phyloP scores from a whole-genome alignment of 2,329 filamentous ascomycete species.

The Septoria petroselini region DNA sequence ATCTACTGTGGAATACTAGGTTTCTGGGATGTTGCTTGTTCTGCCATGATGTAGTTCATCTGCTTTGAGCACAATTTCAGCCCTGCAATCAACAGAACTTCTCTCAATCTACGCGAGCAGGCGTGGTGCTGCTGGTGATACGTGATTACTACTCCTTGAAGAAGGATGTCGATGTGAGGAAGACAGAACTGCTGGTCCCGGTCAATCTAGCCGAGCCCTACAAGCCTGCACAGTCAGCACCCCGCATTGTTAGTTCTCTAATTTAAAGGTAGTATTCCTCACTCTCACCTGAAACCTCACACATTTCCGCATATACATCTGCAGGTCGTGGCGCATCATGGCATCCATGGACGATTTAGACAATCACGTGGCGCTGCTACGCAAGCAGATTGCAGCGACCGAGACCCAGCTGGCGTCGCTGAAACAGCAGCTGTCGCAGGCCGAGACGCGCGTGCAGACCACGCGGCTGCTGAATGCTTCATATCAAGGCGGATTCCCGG shows the following conservation, averaged over 20 bases:
- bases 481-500: constrained; percentile 42
- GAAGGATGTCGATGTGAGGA: no score
- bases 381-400: constrained; percentile 43
- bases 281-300: neutral
- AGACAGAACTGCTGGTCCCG: no score
- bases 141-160: no score
- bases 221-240: no score
- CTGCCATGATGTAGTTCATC: neutral
- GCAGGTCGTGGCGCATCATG: constrained; percentile 2
- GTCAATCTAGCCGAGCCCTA: no score
- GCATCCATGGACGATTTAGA: constrained; percentile 21
- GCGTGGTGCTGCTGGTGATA: no score
- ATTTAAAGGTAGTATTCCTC: neutral
- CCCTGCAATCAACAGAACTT: no score
- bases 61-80: no score
- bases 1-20: no score
- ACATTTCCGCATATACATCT: neutral
- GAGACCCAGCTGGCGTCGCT: constrained; percentile 44
- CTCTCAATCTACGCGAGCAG: no score
- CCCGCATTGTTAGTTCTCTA: no score
- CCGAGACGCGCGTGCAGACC: constrained; percentile 37
- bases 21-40: constrained; percentile 10
- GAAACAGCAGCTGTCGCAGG: constrained; percentile 43
- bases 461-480: constrained; percentile 31
- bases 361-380: constrained; percentile 39